Conservation (phyloP, 768 basidiomycete genomes). For the Infundibulicybe gibba region DNA sequence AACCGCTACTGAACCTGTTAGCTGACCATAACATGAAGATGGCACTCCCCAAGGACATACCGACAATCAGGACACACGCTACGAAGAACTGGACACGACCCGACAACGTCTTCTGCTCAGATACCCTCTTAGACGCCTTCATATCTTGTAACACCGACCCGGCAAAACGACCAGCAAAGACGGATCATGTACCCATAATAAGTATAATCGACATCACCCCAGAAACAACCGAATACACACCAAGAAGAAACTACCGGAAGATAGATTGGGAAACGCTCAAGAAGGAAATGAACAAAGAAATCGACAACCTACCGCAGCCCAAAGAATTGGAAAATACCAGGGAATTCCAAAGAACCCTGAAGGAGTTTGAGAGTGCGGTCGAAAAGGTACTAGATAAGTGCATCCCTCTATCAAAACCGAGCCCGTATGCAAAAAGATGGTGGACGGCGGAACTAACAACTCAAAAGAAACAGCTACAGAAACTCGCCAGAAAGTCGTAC, state of each 20-base stretch:
- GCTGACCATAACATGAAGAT: constrained; percentile 9
- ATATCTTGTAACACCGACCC: constrained; percentile 11
- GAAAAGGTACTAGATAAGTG: constrained; percentile 8
- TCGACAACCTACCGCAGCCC: not conserved
- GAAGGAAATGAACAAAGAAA: not conserved
- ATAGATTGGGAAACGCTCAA: not conserved
- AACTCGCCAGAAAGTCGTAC: constrained; percentile 7
- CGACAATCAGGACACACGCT: constrained; percentile 13
- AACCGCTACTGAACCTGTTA: constrained; percentile 9
- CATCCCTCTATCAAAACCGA: constrained; percentile 13
- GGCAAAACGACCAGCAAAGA: not conserved
- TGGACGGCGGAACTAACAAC: constrained; percentile 24
- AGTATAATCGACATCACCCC: not conserved
- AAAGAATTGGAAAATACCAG: not conserved
- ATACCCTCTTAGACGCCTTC: constrained; percentile 6
- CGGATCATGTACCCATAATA: not conserved
- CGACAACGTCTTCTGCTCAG: constrained; percentile 25
- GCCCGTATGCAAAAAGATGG: constrained; percentile 25
- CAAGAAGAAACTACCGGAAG: not conserved
- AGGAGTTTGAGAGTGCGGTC: constrained; percentile 10
- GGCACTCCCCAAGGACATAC: constrained; percentile 17
- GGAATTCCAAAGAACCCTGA: not conserved
- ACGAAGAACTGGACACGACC: constrained; percentile 21
- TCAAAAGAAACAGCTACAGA: constrained; percentile 8
- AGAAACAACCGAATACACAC: not conserved